Evolutionary conservation across 129 eudicot genomes (phyloP).

Genomic region (Chrysanthemum lavandulifolium): DNA sequence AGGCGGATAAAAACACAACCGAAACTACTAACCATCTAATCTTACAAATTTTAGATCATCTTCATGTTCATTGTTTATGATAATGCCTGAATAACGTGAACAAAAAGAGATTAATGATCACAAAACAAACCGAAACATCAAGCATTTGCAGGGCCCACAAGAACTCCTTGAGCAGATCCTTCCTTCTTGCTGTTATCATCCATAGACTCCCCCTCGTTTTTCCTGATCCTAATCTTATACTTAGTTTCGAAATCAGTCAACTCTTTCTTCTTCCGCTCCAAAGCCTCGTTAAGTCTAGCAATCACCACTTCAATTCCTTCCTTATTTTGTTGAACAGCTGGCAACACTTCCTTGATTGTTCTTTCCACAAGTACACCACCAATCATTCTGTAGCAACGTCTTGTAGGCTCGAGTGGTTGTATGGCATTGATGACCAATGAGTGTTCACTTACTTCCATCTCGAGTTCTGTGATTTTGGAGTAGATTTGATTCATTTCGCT

Average conservation of each 20-base stretch:
- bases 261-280: slow-evolving; percentile 87
- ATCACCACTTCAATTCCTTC: slow-evolving; percentile 91
- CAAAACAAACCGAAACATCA: slow-evolving; percentile 14
- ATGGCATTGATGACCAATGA: slow-evolving; percentile 85
- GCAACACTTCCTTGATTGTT: slow-evolving; percentile 89
- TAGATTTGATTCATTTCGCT: slow-evolving; percentile 76
- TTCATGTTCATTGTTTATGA: slow-evolving; percentile 11
- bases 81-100: slow-evolving; percentile 7
- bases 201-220: slow-evolving; percentile 62
- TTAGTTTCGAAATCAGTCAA: slow-evolving; percentile 77
- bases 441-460: slow-evolving; percentile 95
- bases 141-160: slow-evolving; percentile 80
- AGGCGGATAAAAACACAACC: neutral
- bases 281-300: slow-evolving; percentile 67
- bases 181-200: slow-evolving; percentile 78
- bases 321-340: slow-evolving; percentile 86
- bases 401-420: slow-evolving; percentile 73
- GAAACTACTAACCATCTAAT: slow-evolving; percentile 4
- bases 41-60: slow-evolving; percentile 17
- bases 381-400: slow-evolving; percentile 90
- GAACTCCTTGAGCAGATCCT: slow-evolving; percentile 94
- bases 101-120: slow-evolving; percentile 5
- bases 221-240: slow-evolving; percentile 77
- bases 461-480: slow-evolving; percentile 93
- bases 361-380: slow-evolving; percentile 99